Evolutionary conservation across 768 basidiomycete species (phyloP).

Genomic region (Tubosaeta sp.): DNA sequence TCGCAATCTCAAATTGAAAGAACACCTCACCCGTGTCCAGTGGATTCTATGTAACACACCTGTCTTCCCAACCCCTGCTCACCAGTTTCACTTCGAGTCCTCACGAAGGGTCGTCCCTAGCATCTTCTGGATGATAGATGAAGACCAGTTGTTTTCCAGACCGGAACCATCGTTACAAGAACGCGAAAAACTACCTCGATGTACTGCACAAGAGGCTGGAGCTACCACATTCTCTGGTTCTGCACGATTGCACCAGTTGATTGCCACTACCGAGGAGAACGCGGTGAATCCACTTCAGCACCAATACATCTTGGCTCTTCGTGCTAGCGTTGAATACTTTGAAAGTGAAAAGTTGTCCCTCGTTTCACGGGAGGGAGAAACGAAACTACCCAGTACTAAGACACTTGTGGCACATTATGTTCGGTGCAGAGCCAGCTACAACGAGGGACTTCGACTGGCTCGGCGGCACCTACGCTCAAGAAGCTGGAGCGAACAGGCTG

Average conservation of each 20-base stretch:
- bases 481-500: constrained; percentile 8
- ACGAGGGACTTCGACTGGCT: not conserved
- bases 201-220: not conserved
- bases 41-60: not conserved
- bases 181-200: not conserved
- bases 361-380: not conserved
- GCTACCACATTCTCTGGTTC: not conserved
- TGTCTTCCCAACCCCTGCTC: not conserved
- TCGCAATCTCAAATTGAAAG: constrained; percentile 9
- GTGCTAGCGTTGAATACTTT: not conserved
- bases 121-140: not conserved
- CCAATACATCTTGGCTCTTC: not conserved
- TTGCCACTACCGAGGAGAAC: not conserved
- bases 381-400: not conserved
- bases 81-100: not conserved
- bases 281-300: not conserved
- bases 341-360: constrained; percentile 1
- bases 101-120: not conserved
- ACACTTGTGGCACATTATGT: constrained; percentile 1
- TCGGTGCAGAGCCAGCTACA: not conserved
- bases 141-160: not conserved
- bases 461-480: constrained; percentile 8
- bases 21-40: not conserved
- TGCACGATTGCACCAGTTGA: not conserved
- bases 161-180: not conserved